Evolutionary conservation across 768 basidiomycete species (phyloP), one percentile per base, ranked within the genome.

Genomic region (Flagelloscypha sp.): DNA sequence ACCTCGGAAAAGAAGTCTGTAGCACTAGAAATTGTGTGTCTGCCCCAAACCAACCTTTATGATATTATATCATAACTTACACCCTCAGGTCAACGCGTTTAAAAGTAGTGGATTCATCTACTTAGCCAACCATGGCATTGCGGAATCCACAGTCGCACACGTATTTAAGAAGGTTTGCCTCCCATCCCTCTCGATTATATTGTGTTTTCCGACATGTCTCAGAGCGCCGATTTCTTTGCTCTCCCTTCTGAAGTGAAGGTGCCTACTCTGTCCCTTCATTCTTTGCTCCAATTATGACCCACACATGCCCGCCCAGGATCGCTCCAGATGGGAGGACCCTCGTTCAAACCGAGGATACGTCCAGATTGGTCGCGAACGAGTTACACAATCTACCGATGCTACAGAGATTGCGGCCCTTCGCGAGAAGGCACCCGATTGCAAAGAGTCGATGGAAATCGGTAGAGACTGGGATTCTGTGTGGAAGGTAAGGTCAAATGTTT

Each of bases 371-470:
- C 73, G 88, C 13, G 89, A 93, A 55, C 79, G 82, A 22, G 81
- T 86, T 19, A 84, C 84, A 0, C 81, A 83, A 42, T 78, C 79
- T 17, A 61, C 68, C 21, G 74, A 86, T 55, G 67, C 75, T 7
- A 56, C 65, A 12, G 85, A 87, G 58, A 89, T 92, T 45, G 79
- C 77, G 29, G 55, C 66, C 28, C 60, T 90, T 15, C 76, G 88
- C n/a, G 63, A 60, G 39, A 76, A 74, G 40, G 76, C 87, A 0
- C 87, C 88, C 0, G 87, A 88, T 51, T 76, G 59, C 58, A 87
- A 88, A 56, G 87, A 92, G 55, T 66, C 76, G 6, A 87, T 92
- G 78, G 88, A 93, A 55, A 89, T 93, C 29, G 87, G 89, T 20
- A 70, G 82, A 17, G 86, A 93, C 39, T 83, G 81, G 76, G 85